A percentile compares a stretch with the other conserved stretches of the same genome.
Evolutionary conservation across 768 basidiomycete genomes (phyloP).

Genomic region (Lactifluus piperatus): DNA sequence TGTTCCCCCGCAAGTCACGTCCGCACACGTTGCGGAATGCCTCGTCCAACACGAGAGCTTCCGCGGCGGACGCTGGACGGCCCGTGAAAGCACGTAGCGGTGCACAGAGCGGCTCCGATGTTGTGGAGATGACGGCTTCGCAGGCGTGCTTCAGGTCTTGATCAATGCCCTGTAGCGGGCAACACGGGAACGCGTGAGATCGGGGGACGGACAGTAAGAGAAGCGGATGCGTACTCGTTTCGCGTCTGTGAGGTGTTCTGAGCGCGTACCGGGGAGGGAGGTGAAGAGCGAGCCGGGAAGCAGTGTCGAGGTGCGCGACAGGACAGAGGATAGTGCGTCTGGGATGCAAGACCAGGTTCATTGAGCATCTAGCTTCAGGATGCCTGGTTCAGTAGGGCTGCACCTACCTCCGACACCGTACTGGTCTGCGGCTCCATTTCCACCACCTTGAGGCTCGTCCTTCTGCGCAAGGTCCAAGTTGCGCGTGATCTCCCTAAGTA

Average conservation of each 20-base stretch:
- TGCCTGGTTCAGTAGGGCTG: neutral
- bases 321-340: constrained; percentile 52
- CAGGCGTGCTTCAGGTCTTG: constrained; percentile 76
- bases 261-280: constrained; percentile 55
- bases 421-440: constrained; percentile 28
- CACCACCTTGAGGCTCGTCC: constrained; percentile 32
- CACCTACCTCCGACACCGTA: constrained; percentile 51
- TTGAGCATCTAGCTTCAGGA: neutral
- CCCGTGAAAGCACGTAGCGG: constrained; percentile 60
- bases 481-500: constrained; percentile 83
- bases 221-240: constrained; percentile 47
- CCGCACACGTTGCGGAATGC: constrained; percentile 48
- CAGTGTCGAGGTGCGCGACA: constrained; percentile 51
- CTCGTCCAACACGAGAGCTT: constrained; percentile 40
- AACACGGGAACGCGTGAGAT: neutral
- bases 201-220: neutral
- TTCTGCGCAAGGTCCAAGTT: constrained; percentile 57
- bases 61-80: constrained; percentile 45
- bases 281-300: constrained; percentile 64
- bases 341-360: neutral
- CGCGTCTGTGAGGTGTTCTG: constrained; percentile 60
- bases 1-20: constrained; percentile 44
- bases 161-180: constrained; percentile 68
- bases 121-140: constrained; percentile 69
- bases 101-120: constrained; percentile 46